phyloP scores from a whole-genome alignment of 164 flowering plant genomes.

The Umbellularia californica region DNA sequence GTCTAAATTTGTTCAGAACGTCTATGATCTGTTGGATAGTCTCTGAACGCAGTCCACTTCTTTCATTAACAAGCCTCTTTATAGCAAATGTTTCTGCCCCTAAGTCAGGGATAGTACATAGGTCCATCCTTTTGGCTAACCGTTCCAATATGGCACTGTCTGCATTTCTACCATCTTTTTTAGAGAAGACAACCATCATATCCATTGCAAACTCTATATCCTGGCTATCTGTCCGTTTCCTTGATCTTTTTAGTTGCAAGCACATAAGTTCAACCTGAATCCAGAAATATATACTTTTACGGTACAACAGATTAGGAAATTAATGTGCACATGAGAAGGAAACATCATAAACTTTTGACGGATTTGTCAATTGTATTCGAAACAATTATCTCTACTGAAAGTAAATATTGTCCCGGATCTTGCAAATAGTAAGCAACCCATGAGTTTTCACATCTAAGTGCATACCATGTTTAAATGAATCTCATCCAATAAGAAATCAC shows the following conservation, averaged over 20 bases:
- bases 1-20: slow-evolving; percentile 52
- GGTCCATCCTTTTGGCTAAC: slow-evolving; percentile 63
- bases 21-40: slow-evolving; percentile 43
- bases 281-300: too few species aligned
- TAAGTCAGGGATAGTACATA: slow-evolving; percentile 53
- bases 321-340: not conserved
- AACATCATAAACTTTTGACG: not conserved
- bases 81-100: slow-evolving; percentile 52
- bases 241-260: slow-evolving; percentile 61
- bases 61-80: slow-evolving; percentile 44
- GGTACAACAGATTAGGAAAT: not conserved
- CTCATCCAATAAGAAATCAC: too few species aligned
- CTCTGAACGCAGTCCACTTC: slow-evolving; percentile 40
- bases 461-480: too few species aligned
- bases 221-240: slow-evolving; percentile 62
- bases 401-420: not conserved
- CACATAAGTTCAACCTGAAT: slow-evolving; percentile 56
- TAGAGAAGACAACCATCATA: slow-evolving; percentile 64
- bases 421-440: too few species aligned
- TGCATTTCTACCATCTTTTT: slow-evolving; percentile 56
- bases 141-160: slow-evolving; percentile 69
- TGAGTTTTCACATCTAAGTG: too few species aligned
- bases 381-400: not conserved
- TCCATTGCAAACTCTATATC: slow-evolving; percentile 93
- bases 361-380: not conserved